A percentile compares a stretch with the other conserved stretches of the same genome.
phyloP scores from a whole-genome alignment of 164 flowering plant species.

The Aristolochia contorta region DNA sequence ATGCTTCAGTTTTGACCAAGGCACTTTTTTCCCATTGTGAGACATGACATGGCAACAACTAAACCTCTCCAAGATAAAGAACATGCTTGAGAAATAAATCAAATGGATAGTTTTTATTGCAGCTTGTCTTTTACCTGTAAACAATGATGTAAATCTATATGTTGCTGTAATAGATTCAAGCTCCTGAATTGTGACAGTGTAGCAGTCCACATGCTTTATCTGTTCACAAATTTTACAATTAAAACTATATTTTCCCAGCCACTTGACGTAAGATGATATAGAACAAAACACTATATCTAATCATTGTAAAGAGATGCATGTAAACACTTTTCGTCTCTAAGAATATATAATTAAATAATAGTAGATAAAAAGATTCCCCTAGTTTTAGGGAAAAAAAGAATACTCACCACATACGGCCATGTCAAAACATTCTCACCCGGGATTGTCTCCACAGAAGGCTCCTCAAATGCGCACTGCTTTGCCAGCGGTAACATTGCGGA shows the following conservation, averaged over 20 bases:
- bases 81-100: background rate
- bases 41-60: too few relatives aligned
- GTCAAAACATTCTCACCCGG: slow-evolving; percentile 87
- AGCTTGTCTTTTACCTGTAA: slow-evolving; percentile 53
- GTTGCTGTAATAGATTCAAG: slow-evolving; percentile 68
- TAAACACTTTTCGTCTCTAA: too few relatives aligned
- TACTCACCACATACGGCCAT: slow-evolving; percentile 93
- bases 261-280: too few relatives aligned
- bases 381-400: background rate
- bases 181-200: slow-evolving; percentile 52
- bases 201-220: slow-evolving; percentile 90
- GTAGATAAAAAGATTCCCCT: background rate
- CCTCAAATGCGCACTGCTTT: slow-evolving; percentile 98
- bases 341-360: too few relatives aligned
- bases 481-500: slow-evolving; percentile 95
- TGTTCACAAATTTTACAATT: slow-evolving; percentile 19
- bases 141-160: slow-evolving; percentile 78
- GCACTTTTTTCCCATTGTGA: background rate
- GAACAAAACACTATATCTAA: too few relatives aligned
- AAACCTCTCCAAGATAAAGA: background rate
- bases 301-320: too few relatives aligned
- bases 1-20: too few relatives aligned
- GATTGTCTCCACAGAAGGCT: slow-evolving; percentile 89
- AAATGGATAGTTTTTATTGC: too few relatives aligned
- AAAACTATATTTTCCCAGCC: background rate